Conservation (phyloP, 2,329 filamentous ascomycete species). For the Pyrenophora tritici-repentis region DNA sequence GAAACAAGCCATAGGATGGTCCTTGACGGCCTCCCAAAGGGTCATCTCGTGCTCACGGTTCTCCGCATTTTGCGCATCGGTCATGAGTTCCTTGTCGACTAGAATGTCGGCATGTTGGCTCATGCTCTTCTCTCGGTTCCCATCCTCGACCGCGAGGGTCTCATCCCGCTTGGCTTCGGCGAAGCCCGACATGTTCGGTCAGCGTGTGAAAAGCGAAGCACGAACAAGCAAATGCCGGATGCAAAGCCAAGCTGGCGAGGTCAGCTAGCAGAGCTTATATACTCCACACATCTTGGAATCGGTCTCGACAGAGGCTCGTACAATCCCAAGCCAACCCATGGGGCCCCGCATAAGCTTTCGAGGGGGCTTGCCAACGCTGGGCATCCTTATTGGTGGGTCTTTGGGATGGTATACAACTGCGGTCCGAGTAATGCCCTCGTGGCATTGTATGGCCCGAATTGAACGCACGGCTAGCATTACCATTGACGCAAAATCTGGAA, state of each 20-base stretch:
- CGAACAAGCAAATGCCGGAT: conserved; percentile 12
- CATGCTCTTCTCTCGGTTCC: conserved; percentile 7
- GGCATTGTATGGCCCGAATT: conserved; percentile 1
- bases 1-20: conserved; percentile 58
- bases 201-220: conserved; percentile 9
- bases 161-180: conserved; percentile 10
- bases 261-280: conserved; percentile 15
- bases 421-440: conserved; percentile 5
- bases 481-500: conserved; percentile 13
- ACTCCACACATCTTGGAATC: not conserved
- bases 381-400: conserved; percentile 15
- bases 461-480: conserved; percentile 5
- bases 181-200: conserved; percentile 13
- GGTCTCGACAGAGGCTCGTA: conserved; percentile 9
- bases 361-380: conserved; percentile 3
- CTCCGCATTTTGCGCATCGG: conserved; percentile 60
- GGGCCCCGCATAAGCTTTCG: conserved; percentile 28
- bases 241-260: conserved; percentile 7
- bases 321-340: conserved; percentile 16
- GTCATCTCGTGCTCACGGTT: conserved; percentile 57
- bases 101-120: conserved; percentile 20
- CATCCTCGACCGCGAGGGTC: not conserved
- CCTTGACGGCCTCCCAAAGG: conserved; percentile 54
- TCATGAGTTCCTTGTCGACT: conserved; percentile 29
- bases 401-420: not conserved